Evolutionary conservation across 345 rosid species (phyloP).

Genomic region (Toxicodendron radicans): DNA sequence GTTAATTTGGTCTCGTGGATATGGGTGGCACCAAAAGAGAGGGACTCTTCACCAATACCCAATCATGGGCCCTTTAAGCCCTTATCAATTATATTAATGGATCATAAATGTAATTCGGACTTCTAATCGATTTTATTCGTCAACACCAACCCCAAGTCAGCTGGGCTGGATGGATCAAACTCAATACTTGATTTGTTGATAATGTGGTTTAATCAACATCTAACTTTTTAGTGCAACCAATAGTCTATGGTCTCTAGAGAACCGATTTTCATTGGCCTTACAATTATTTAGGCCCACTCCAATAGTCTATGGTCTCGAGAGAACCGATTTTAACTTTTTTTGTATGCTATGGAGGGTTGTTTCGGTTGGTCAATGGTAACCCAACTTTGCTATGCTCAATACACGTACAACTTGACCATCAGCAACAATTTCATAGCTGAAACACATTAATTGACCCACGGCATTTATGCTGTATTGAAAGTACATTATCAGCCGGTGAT

Average conservation of each 20-base stretch:
- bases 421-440: background rate
- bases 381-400: no score
- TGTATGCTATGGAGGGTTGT: background rate
- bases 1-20: slow-evolving; percentile 12
- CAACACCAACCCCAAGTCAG: no score
- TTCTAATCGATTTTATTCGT: no score
- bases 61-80: slow-evolving; percentile 1
- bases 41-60: slow-evolving; percentile 33
- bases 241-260: background rate
- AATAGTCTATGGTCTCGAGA: background rate
- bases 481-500: no score
- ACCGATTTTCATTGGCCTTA: background rate
- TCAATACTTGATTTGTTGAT: no score
- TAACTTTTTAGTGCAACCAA: no score
- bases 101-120: background rate
- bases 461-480: background rate
- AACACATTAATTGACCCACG: background rate
- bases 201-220: background rate
- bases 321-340: background rate
- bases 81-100: background rate
- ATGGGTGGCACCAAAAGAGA: slow-evolving; percentile 20
- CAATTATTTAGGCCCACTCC: background rate
- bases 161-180: no score
- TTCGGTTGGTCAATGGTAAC: background rate
- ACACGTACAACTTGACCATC: slow-evolving; percentile 1